Evolutionary conservation across 495 filamentous ascomycete genomes (phyloP), one percentile per base, ranked within the genome.

Genomic region (Polyplosphaeria fusca): DNA sequence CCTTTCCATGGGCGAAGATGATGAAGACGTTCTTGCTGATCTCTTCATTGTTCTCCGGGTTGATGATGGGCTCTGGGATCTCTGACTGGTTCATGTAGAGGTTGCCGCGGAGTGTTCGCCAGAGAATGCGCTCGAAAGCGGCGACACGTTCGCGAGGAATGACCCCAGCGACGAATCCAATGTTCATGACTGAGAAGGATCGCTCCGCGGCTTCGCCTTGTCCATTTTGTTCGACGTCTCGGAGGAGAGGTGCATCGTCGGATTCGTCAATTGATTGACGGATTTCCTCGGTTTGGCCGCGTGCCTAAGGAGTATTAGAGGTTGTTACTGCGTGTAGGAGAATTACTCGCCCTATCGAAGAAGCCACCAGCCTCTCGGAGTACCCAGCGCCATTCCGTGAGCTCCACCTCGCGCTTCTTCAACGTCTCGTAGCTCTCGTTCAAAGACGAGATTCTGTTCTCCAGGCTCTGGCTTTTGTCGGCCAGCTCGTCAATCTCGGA

Each of bases 71-170:
- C 63, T 97, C 89, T 25, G 89, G 85, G 49, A 99, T 97, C 76
- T 97, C 93, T 28, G 91, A 89, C 76, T 99, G 93, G 74, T 97
- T 99, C 93, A 99, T 99, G 76, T 96, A 99, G 18, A 99, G 81
- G 73, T 99, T 99, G 61, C 93, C 93, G 65, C 93, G 90, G 49
- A 99, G 77, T 0, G 93, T 96, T 50, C 93, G 80, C 93, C 93
- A 99, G 14, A 99, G 79, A 59, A 97, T 97, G 47, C 93, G 85
- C 73, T 99, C 93, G 67, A 99, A 96, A 27, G 93, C 86, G 7
- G 86, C 91, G 52, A 97, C 93, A 5, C 91, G 85, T 59, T 96
- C 92, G 22, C 91, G 80, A 22, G 88, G 86, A 64, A 99, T 97
- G 47, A 97, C 94, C 71, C 93, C 93, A 47, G 94, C 86, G n/a